Evolutionary conservation across 2,329 filamentous ascomycete genomes (phyloP), one percentile per base, ranked within the genome.

Genomic region (Cercospora sp.): DNA sequence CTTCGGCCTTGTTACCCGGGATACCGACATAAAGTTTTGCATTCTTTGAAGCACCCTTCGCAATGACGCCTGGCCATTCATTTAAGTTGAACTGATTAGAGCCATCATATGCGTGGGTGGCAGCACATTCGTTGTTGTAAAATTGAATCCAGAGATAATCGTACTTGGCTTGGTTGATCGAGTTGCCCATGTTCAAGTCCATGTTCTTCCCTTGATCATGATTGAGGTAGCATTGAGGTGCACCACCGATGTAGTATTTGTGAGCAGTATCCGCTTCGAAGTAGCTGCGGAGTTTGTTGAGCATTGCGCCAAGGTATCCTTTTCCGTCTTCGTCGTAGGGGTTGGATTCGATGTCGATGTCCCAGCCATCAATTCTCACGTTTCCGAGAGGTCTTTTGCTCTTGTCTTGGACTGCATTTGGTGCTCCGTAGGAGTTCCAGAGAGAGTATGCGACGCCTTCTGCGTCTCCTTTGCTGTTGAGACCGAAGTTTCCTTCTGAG

Each of bases 1-100:
- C 71, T n/a, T 71, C 40, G 12, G 70, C 71, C n/a, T 55, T 42
- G 9, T 60, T 65, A 9, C 58, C 69, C 73, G 13, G 78, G 28
- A 87, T 77, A 66, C 86, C 86, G 16, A 87, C 71, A 74, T 81
- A 86, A 16, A 87, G 75, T 76, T 85, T 86, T 23, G 82, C 80
- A n/a, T 71, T 74, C 67, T 79, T 59, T 4, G 69, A 71, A 69
- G 64, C 63, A 10, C 67, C 67, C 20, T 40, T 45, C 5, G 57
- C 30, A 26, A 68, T 57, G 48, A 57, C 48, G 18, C n/a, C 67
- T n/a, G 67, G 67, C 67, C 67, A 68, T 2, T 73, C 72, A 33
- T 80, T 78, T 68, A 81, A 83, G 66, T 83, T 84, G 74, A 85
- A 85, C 3, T 72, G 72, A 10, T 72, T 66, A 13, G 73, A 73